Evolutionary conservation across 345 rosid genomes (phyloP).

Genomic region (Eutrema japonicum): DNA sequence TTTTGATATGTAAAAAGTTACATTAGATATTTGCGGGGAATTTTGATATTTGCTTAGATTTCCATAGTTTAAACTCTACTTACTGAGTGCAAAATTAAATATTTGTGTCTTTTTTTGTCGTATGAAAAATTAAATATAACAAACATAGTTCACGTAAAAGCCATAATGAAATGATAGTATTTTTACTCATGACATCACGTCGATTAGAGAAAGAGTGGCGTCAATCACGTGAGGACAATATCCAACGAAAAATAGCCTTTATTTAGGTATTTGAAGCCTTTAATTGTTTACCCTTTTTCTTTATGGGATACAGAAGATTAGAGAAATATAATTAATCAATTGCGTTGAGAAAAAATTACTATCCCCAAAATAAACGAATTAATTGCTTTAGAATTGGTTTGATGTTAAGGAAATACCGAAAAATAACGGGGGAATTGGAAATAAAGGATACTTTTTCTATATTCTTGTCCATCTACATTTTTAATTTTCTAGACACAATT

Average conservation of each 20-base stretch:
- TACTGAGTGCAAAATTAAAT: no score
- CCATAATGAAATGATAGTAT: background rate
- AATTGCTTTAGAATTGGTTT: background rate
- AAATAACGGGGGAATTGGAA: no score
- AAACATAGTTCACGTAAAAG: background rate
- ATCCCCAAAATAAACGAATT: background rate
- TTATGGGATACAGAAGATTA: slow-evolving; percentile 21
- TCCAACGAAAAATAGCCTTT: slow-evolving; percentile 2
- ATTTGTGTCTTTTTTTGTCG: no score
- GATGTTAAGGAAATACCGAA: background rate
- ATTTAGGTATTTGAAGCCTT: background rate
- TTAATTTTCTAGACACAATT: no score
- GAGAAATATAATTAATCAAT: background rate
- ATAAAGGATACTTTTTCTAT: no score
- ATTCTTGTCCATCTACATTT: no score
- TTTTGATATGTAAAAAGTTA: no score
- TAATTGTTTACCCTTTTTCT: background rate
- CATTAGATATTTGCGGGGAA: no score
- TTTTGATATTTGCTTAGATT: no score
- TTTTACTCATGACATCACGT: slow-evolving; percentile 5
- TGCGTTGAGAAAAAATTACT: background rate
- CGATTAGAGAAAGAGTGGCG: slow-evolving; percentile 32
- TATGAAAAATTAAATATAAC: no score
- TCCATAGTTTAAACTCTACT: no score
- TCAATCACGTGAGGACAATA: slow-evolving; percentile 31